Percentiles rank a stretch among this genome's conserved stretches.
These are phyloP conservation scores for Beauveria pseudobassiana DNA, from an alignment of 2,329 filamentous ascomycete genomes.

Conservation along the genomic window DNA sequence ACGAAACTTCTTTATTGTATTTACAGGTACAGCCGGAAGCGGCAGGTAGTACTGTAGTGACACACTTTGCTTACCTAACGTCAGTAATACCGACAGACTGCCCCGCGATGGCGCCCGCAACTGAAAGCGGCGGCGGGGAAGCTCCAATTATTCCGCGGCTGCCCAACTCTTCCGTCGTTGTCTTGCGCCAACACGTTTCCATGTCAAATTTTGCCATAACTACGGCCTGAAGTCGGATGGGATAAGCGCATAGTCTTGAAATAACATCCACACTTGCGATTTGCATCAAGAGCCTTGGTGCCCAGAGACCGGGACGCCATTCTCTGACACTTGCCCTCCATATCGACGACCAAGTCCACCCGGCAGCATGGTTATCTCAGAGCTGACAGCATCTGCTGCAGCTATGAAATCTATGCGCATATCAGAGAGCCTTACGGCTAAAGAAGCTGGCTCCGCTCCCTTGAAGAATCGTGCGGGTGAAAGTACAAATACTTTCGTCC, in stretches of 20 bases:
- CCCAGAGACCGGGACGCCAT: background rate
- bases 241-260: background rate
- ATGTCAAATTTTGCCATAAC: background rate
- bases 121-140: slow-evolving; percentile 9
- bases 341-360: background rate
- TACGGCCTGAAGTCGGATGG: background rate
- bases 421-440: slow-evolving; percentile 16
- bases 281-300: background rate
- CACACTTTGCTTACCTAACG: background rate
- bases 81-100: background rate
- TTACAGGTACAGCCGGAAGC: background rate
- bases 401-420: slow-evolving; percentile 22
- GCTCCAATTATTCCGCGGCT: slow-evolving; percentile 10
- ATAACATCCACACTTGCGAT: no score
- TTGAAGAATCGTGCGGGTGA: slow-evolving; percentile 29
- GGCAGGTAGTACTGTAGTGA: background rate
- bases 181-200: slow-evolving; percentile 1
- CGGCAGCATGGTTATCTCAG: slow-evolving; percentile 28
- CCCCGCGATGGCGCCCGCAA: slow-evolving; percentile 10
- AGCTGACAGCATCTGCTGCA: slow-evolving; percentile 29
- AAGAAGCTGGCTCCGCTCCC: slow-evolving; percentile 14
- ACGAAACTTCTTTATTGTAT: no score
- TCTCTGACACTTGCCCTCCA: background rate
- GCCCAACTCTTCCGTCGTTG: background rate
- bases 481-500: slow-evolving; percentile 50